Evolutionary conservation across 208 protist genomes (phyloP).

Genomic region (Endotrypanum monterogeii): DNA sequence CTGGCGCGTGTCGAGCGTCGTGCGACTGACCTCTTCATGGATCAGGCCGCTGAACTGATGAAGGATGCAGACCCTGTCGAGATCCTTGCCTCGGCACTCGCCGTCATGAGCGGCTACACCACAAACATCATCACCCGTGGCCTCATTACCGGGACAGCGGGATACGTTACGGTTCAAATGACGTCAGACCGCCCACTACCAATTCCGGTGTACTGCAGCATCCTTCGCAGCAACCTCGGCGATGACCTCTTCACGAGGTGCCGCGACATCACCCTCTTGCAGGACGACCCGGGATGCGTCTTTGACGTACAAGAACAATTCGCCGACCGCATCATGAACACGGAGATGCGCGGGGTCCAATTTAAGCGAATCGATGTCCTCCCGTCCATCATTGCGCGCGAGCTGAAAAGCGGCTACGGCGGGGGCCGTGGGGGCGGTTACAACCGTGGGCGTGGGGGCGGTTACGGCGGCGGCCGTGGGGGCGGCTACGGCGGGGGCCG

Average conservation of each 20-base stretch:
- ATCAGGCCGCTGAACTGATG: constrained; percentile 83
- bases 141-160: constrained; percentile 78
- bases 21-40: constrained; percentile 87
- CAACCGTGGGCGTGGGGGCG: constrained; percentile 23
- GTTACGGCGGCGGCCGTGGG: constrained; percentile 31
- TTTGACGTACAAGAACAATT: constrained; percentile 88
- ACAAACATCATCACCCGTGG: constrained; percentile 80
- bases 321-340: constrained; percentile 53
- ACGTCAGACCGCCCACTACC: constrained; percentile 65
- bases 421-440: constrained; percentile 34
- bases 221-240: constrained; percentile 84
- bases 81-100: constrained; percentile 87
- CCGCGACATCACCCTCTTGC: constrained; percentile 84
- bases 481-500: constrained; percentile 27
- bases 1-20: constrained; percentile 85
- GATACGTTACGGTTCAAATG: constrained; percentile 82
- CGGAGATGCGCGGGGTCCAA: constrained; percentile 69
- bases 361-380: constrained; percentile 75
- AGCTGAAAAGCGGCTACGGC: constrained; percentile 60
- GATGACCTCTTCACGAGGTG: constrained; percentile 82
- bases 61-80: constrained; percentile 88
- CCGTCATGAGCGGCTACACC: constrained; percentile 94
- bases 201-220: constrained; percentile 86
- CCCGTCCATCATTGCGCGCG: constrained; percentile 82
- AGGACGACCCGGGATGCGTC: constrained; percentile 85